These are phyloP conservation scores for Monilinia vaccinii-corymbosi DNA, from an alignment of 2,329 filamentous ascomycete genomes.

Conservation along the genomic window DNA sequence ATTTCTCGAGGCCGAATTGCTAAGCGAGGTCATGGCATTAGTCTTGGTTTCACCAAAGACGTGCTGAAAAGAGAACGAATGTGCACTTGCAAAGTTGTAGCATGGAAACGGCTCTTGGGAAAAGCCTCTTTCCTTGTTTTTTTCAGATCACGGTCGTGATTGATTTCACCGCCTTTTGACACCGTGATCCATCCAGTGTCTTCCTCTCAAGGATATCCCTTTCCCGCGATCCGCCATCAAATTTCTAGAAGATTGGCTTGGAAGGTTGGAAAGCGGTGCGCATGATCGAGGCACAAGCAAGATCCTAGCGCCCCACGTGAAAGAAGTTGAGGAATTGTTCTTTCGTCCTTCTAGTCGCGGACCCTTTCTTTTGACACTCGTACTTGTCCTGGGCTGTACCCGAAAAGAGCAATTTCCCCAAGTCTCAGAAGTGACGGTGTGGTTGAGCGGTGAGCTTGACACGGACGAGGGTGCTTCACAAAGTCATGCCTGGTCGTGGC, in stretches of 20 bases:
- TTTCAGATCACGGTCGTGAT: no score
- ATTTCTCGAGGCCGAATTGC: neutral
- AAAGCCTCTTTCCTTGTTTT: neutral
- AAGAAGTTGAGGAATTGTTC: neutral
- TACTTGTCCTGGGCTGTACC: neutral
- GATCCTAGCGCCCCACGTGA: neutral
- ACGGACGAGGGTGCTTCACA: no score
- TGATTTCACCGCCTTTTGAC: neutral
- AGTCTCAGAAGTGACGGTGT: neutral
- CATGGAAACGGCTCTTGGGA: no score
- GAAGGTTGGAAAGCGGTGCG: neutral
- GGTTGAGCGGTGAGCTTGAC: constrained; percentile 1
- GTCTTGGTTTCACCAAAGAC: neutral
- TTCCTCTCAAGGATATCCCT: neutral
- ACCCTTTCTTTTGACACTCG: neutral
- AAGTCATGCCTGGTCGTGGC: no score
- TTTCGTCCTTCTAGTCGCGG: neutral
- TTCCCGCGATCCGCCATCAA: neutral
- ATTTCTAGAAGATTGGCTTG: constrained; percentile 1
- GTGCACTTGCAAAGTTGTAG: neutral
- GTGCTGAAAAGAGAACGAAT: neutral
- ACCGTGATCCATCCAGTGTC: neutral
- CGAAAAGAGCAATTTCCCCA: neutral
- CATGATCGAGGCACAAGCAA: neutral
- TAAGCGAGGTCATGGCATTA: neutral